Conservation (phyloP, 2,329 filamentous ascomycete species). For the Ilyonectria sp. region DNA sequence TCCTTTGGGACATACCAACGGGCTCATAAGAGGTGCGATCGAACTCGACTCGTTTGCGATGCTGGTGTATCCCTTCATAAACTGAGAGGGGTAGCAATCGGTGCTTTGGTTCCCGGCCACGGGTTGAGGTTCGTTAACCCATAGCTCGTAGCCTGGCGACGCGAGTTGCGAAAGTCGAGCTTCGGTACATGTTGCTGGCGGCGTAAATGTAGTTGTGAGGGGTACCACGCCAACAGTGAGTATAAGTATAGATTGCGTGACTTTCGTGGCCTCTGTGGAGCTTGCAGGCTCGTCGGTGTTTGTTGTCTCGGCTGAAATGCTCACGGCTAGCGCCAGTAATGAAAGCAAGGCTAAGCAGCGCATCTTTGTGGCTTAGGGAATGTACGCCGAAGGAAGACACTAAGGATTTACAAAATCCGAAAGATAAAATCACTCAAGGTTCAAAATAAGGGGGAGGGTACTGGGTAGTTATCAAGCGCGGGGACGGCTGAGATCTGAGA, state of each 20-base stretch:
- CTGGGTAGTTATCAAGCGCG: too few relatives aligned
- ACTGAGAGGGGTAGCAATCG: constrained; percentile 15
- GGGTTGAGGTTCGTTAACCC: constrained; percentile 14
- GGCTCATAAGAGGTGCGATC: constrained; percentile 18
- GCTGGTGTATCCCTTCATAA: constrained; percentile 19
- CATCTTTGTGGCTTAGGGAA: too few relatives aligned
- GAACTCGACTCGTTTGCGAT: constrained; percentile 3
- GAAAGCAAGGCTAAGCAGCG: too few relatives aligned
- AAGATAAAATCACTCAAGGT: too few relatives aligned
- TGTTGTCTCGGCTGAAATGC: background rate
- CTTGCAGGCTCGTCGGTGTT: background rate
- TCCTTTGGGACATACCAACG: constrained; percentile 14
- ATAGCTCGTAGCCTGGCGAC: constrained; percentile 8
- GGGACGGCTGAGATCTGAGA: too few relatives aligned
- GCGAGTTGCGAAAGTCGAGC: constrained; percentile 3
- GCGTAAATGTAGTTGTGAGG: constrained; percentile 17
- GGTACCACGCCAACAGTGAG: background rate
- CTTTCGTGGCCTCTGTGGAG: background rate
- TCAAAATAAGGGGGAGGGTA: too few relatives aligned
- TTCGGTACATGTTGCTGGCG: background rate
- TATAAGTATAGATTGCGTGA: background rate
- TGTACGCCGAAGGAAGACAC: too few relatives aligned
- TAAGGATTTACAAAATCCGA: too few relatives aligned
- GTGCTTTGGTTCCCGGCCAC: background rate
- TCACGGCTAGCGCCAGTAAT: too few relatives aligned